Percentiles rank a stretch among this genome's conserved stretches.
Conservation (phyloP, 148 eudicot genomes). For the Beta vulgaris region DNA sequence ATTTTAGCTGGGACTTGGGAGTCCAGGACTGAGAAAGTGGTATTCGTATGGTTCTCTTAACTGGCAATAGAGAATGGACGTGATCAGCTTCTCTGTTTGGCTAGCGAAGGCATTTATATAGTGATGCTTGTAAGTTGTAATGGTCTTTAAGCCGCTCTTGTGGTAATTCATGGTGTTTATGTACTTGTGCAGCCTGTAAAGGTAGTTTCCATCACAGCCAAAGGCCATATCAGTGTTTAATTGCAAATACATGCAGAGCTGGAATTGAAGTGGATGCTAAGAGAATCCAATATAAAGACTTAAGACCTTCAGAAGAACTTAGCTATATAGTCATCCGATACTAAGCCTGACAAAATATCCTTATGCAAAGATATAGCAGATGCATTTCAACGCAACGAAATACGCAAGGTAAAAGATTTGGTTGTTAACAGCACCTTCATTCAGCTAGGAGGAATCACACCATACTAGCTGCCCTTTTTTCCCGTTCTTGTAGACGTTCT, state of each 20-base stretch:
- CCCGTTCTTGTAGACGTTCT: not conserved
- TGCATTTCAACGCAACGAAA: not conserved
- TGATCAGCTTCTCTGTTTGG: not conserved
- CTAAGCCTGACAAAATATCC: not conserved
- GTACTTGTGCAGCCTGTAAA: not conserved
- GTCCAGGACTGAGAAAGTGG: too few species aligned
- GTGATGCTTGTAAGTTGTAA: not conserved
- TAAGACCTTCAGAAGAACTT: not conserved
- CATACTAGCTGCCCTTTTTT: not conserved
- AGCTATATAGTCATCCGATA: not conserved
- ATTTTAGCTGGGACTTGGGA: too few species aligned
- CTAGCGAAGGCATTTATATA: not conserved
- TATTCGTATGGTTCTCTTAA: not conserved
- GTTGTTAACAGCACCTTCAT: not conserved
- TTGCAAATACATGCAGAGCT: not conserved
- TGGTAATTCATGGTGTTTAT: not conserved
- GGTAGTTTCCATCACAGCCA: not conserved
- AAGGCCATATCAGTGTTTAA: not conserved
- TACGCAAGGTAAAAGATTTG: not conserved
- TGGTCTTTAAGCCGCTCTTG: not conserved
- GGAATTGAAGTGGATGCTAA: not conserved
- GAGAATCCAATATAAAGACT: not conserved
- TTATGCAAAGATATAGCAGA: conserved; percentile 5
- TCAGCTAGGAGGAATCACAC: not conserved
- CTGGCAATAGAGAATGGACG: not conserved